Evolutionary conservation across 2,329 filamentous ascomycete genomes (phyloP).

Genomic region (Trichoderma aggressivum): DNA sequence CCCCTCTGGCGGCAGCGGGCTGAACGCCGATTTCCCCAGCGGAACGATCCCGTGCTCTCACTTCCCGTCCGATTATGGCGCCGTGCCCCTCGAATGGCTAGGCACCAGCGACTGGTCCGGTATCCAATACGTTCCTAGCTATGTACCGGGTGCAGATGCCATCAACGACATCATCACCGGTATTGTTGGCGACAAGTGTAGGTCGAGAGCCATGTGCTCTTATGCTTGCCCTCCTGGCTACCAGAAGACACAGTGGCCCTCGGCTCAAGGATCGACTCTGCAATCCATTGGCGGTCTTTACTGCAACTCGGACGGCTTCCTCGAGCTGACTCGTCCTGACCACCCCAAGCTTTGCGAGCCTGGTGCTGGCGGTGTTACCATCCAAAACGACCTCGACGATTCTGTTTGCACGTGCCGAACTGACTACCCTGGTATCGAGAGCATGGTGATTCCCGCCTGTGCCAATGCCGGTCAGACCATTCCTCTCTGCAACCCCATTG

Average conservation of each 20-base stretch:
- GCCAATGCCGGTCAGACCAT: constrained; percentile 57
- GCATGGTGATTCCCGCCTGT: constrained; percentile 75
- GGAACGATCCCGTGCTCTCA: constrained; percentile 65
- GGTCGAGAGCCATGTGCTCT: constrained; percentile 71
- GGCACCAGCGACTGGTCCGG: constrained; percentile 73
- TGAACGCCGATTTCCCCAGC: constrained; percentile 70
- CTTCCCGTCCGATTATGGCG: constrained; percentile 81
- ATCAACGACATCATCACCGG: constrained; percentile 66
- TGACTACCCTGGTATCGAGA: constrained; percentile 91
- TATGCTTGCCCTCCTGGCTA: constrained; percentile 91
- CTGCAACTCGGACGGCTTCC: constrained; percentile 70
- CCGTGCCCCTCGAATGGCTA: constrained; percentile 66
- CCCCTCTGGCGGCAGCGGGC: constrained; percentile 41
- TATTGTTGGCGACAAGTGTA: constrained; percentile 59
- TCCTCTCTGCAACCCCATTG: constrained; percentile 71
- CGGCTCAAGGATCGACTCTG: constrained; percentile 69
- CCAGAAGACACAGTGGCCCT: constrained; percentile 88
- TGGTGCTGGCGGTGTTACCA: constrained; percentile 66
- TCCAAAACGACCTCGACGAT: constrained; percentile 69
- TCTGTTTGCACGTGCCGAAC: constrained; percentile 82
- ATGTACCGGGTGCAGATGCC: constrained; percentile 41
- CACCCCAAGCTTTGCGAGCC: constrained; percentile 69
- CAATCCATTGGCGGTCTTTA: constrained; percentile 86
- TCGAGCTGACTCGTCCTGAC: constrained; percentile 70
- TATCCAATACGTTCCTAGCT: constrained; percentile 63